Evolutionary conservation across 495 filamentous ascomycete species (phyloP), one percentile per base, ranked within the genome.

Genomic region (Astrocystis sublimbata): DNA sequence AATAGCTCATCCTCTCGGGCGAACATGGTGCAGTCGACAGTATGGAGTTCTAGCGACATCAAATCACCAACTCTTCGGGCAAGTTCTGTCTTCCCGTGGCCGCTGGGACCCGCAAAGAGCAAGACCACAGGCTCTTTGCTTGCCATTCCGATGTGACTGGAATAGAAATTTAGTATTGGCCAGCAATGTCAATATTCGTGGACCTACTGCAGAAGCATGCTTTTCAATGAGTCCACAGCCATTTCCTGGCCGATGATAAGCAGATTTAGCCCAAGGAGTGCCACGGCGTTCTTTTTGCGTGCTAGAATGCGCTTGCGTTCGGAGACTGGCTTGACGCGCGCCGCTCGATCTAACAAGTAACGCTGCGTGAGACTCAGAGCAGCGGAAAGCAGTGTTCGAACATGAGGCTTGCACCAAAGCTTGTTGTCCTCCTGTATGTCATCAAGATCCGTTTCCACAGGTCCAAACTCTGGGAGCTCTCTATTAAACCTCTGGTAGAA

Each of bases 61-160:
- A 82, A 59, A 12, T 75, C 17, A 0, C 77, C 80, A 17, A 85
- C 69, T 6, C 65, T 61, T 21, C 71, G 70, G 1, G 79, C 80
- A 8, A 85, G 64, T 36, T 84, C 79, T 0, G 79, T 81, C 61
- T 83, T 85, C 1, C 83, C 83, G 58, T 85, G 82, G 0, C 83
- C 81, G 55, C 75, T 81, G 0, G 77, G 75, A 0, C 83, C 83
- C 5, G 77, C 76, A 33, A 83, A 80, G 17, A 77, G 62, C 0
- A 84, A 59, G 5, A 84, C 71, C 3, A 85, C 62, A 1, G 67
- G 67, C 46, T 64, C 64, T 49, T 4, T 71, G 53, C 53, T 62
- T 51, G 54, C 52, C 17, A 30, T 12, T 58, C 26, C 13, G 1
- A 50, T 8, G 17, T 31, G 46, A 9, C 46, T 50, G n/a, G n/a